Conservation (phyloP, 805 yeast genomes). For the Debaryomyces prosopidis region DNA sequence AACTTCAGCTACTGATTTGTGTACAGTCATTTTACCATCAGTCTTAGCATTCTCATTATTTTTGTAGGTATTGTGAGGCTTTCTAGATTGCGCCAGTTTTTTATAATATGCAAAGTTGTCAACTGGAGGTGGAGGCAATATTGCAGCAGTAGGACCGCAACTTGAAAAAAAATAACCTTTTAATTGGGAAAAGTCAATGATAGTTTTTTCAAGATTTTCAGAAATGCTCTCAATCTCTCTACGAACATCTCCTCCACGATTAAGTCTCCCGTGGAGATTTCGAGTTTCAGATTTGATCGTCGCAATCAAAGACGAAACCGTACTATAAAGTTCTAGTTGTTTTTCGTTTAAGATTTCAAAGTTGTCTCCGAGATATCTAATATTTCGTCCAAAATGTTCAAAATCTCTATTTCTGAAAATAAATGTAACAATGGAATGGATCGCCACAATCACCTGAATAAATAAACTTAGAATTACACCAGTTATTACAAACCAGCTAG, state of each 20-base stretch:
- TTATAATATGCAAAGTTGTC: neutral
- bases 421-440: constrained; percentile 6
- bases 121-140: neutral
- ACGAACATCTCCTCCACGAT: constrained; percentile 17
- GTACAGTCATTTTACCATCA: neutral
- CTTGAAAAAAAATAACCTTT: constrained; percentile 8
- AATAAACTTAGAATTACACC: constrained; percentile 9
- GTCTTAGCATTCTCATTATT: neutral
- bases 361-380: constrained; percentile 2
- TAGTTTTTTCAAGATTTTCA: constrained; percentile 4
- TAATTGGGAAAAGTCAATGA: constrained; percentile 9
- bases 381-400: neutral
- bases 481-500: constrained; percentile 7
- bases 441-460: constrained; percentile 8
- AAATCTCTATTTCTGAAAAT: constrained; percentile 6
- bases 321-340: neutral
- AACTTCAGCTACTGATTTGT: neutral
- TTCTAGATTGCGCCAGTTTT: neutral
- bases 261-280: constrained; percentile 14
- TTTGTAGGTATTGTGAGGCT: neutral
- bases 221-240: constrained; percentile 10
- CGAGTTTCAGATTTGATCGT: constrained; percentile 9
- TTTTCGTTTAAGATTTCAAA: constrained; percentile 5
- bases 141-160: constrained; percentile 3
- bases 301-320: neutral